A percentile compares a stretch with the other conserved stretches of the same genome.
phyloP scores from a whole-genome alignment of 2,329 filamentous ascomycete species.

The Teratosphaeria destructans region DNA sequence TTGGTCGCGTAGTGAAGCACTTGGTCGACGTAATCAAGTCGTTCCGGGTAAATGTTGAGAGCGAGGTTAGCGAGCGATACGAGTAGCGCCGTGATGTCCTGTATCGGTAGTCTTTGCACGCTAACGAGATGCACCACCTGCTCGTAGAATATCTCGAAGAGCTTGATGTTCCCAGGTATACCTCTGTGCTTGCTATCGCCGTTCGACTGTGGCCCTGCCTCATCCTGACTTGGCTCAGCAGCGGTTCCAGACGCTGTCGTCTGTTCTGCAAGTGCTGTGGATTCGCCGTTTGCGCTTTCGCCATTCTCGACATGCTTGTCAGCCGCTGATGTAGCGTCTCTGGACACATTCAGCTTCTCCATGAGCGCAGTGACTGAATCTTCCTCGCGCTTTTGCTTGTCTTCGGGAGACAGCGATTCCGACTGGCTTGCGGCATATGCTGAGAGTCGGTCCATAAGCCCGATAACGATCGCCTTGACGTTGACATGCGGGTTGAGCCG shows the following conservation, averaged over 20 bases:
- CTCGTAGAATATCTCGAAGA: constrained; percentile 95
- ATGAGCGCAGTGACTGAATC: constrained; percentile 71
- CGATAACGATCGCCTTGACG: constrained; percentile 95
- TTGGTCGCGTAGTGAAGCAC: constrained; percentile 77
- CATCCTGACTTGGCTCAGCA: constrained; percentile 13
- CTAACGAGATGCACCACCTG: constrained; percentile 91
- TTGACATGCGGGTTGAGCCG: constrained; percentile 93
- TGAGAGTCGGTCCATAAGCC: constrained; percentile 90
- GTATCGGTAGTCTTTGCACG: constrained; percentile 79
- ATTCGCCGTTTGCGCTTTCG: constrained; percentile 19
- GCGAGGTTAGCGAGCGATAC: constrained; percentile 92
- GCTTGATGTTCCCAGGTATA: constrained; percentile 67
- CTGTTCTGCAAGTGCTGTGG: constrained; percentile 21
- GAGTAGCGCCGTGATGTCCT: constrained; percentile 85
- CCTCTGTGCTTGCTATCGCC: constrained; percentile 37
- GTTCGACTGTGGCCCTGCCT: constrained; percentile 27
- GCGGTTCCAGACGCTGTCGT: constrained; percentile 8
- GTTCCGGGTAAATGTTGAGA: constrained; percentile 87
- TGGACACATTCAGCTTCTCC: constrained; percentile 63
- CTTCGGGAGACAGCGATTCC: constrained; percentile 57
- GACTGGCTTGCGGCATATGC: constrained; percentile 88
- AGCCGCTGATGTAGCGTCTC: constrained; percentile 36
- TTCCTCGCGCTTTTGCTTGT: constrained; percentile 68
- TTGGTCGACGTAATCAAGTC: constrained; percentile 90
- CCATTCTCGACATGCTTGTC: constrained; percentile 17